Conservation (phyloP, 768 basidiomycete genomes). For the Hemileccinum rubropunctum region DNA sequence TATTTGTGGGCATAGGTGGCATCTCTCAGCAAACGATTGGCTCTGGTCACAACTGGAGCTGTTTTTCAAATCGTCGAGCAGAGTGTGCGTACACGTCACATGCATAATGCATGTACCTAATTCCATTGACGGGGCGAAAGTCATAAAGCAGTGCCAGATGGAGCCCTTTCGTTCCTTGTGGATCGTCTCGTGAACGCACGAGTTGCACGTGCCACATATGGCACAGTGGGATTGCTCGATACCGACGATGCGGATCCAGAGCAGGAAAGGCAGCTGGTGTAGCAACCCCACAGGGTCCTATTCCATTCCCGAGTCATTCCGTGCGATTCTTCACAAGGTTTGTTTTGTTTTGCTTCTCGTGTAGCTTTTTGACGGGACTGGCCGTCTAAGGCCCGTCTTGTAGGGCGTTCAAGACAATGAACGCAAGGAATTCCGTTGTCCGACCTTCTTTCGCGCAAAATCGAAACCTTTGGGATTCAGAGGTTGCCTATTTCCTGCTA, state of each 20-base stretch:
- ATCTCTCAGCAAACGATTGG: conserved; percentile 46
- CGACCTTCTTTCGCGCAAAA: not conserved
- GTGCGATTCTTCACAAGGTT: conserved; percentile 8
- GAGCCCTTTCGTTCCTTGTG: conserved; percentile 37
- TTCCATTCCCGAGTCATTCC: conserved; percentile 3
- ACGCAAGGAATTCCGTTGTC: conserved; percentile 13
- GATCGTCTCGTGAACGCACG: conserved; percentile 45
- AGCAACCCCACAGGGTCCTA: too few species aligned
- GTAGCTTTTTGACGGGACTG: too few species aligned
- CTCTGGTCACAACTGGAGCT: conserved; percentile 40
- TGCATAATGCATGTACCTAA: too few species aligned
- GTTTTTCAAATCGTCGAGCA: conserved; percentile 41
- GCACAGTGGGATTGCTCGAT: conserved; percentile 44
- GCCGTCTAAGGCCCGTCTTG: not conserved
- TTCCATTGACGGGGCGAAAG: conserved; percentile 8
- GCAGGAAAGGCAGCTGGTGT: conserved; percentile 1
- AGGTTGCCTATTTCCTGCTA: conserved; percentile 4
- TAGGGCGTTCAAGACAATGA: conserved; percentile 7
- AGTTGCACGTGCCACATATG: conserved; percentile 45
- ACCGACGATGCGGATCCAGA: conserved; percentile 4
- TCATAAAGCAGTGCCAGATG: conserved; percentile 50
- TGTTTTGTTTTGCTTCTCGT: not conserved
- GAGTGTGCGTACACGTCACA: conserved; percentile 38
- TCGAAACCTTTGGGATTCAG: not conserved
- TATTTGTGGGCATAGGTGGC: conserved; percentile 9